phyloP scores from a whole-genome alignment of 2,329 filamentous ascomycete species.

The Hypoxylon rubiginosum region DNA sequence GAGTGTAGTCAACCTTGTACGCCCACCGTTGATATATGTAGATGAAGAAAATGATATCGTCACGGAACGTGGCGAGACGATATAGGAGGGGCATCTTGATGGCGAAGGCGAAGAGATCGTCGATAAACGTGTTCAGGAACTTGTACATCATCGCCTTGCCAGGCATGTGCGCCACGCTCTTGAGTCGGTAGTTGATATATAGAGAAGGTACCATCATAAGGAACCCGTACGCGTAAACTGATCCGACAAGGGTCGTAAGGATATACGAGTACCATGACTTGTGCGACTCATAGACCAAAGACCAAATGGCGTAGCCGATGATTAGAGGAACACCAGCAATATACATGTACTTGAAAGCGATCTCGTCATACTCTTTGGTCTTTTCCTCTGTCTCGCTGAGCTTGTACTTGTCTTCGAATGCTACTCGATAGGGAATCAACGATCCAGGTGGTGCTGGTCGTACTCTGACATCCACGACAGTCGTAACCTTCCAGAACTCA shows the following conservation, averaged over 20 bases:
- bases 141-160: conserved; percentile 98
- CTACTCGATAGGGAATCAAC: conserved; percentile 81
- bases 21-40: conserved; percentile 95
- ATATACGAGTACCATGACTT: conserved; percentile 99
- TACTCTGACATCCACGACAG: conserved; percentile 89
- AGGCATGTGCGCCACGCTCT: conserved; percentile 96
- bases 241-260: conserved; percentile 94
- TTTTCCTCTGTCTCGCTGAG: conserved; percentile 96
- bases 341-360: conserved; percentile 98
- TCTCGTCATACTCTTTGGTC: conserved; percentile 98
- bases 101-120: conserved; percentile 97
- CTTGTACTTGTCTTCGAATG: conserved; percentile 96
- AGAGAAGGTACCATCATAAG: conserved; percentile 98
- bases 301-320: conserved; percentile 90
- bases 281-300: conserved; percentile 90
- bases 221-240: conserved; percentile 98
- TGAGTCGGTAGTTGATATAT: conserved; percentile 99
- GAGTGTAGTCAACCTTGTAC: conserved; percentile 90
- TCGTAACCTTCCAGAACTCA: conserved; percentile 94
- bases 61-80: conserved; percentile 89
- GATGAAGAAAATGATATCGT: conserved; percentile 98
- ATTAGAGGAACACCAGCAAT: conserved; percentile 90
- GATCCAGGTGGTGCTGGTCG: conserved; percentile 77
- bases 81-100: conserved; percentile 99
- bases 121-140: conserved; percentile 98